Evolutionary conservation across 2,329 filamentous ascomycete genomes (phyloP).

Genomic region (Ophioceras dolichostomum): DNA sequence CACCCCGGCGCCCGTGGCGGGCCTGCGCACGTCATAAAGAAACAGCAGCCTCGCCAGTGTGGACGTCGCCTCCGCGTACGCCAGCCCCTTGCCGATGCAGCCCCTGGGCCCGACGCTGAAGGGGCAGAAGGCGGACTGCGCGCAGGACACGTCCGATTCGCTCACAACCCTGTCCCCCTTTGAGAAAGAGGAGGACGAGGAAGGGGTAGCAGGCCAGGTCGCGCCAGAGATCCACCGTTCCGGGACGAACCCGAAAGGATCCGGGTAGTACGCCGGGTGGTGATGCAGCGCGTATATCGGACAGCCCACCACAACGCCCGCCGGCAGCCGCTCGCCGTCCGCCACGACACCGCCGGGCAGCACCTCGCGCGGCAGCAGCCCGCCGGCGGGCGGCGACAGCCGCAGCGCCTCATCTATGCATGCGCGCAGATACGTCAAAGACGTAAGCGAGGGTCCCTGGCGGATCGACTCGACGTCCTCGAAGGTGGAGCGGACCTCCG

Average conservation of each 20-base stretch:
- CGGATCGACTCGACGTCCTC: slow-evolving; percentile 39
- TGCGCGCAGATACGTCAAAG: slow-evolving; percentile 43
- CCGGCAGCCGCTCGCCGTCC: slow-evolving; percentile 40
- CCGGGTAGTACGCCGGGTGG: slow-evolving; percentile 48
- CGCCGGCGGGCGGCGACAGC: slow-evolving; percentile 47
- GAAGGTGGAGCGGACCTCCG: slow-evolving; percentile 42
- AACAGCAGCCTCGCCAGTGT: slow-evolving; percentile 50
- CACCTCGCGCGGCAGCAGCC: slow-evolving; percentile 47
- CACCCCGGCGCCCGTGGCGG: slow-evolving; percentile 33
- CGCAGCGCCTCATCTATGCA: slow-evolving; percentile 57
- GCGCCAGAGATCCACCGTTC: slow-evolving; percentile 52
- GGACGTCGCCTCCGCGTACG: slow-evolving; percentile 54
- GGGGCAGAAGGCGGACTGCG: slow-evolving; percentile 61
- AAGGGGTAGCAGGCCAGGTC: neutral
- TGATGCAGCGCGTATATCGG: slow-evolving; percentile 60
- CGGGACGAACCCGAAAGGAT: slow-evolving; percentile 45
- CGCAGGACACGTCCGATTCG: slow-evolving; percentile 37
- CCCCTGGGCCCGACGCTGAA: slow-evolving; percentile 59
- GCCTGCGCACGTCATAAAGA: slow-evolving; percentile 45
- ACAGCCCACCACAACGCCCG: slow-evolving; percentile 49
- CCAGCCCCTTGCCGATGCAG: slow-evolving; percentile 60
- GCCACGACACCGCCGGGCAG: slow-evolving; percentile 40
- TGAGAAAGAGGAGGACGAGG: slow-evolving; percentile 5
- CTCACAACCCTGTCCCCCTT: slow-evolving; percentile 25
- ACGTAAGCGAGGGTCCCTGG: slow-evolving; percentile 36